Base-by-base conservation (phyloP, 768 basidiomycete species). In the Mycena indigotica region DNA sequence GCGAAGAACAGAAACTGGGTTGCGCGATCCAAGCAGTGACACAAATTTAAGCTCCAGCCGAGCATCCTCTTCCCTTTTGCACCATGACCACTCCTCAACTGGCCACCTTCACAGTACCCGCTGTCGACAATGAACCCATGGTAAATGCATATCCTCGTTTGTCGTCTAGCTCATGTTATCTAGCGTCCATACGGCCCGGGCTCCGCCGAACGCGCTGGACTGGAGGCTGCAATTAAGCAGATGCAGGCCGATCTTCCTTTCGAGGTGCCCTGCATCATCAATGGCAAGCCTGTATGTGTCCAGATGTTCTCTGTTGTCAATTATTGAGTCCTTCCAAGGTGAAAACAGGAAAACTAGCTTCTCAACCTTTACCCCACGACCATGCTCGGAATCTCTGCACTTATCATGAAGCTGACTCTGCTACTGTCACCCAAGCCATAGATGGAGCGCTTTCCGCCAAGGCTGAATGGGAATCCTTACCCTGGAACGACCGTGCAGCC, bases 401-500 rank as follows among this genome's bases (percentile, higher is more conserved):
- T 16, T 98, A 95, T 73, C 91, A 96, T 66, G 87, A 95, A 72
- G 94, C 95, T 13, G 89, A 95, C 57, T 78, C 85, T 40, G 85
- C 83, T 23, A 85, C 85, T 2, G 84, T 98, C 41, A 71, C 81
- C 5, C 75, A 77, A 53, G 97, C 97, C 19, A 96, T 99, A 63
- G 85, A 89, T 23, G 90, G 90, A 29, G 91, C 95, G 13, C 83
- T 98, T 32, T 83, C 84, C 10, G 95, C 93, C 17, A 96, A 95
- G 73, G 76, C 76, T 16, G 85, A 83, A 50, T 99, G 97, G 97
- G 97, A 98, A 77, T 80, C 82, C 48, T 77, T 98, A 80, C 95
- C 96, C 0, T 99, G 95, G 96, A 88, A 83, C 69, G 97, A 99
- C 72, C 86, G 95, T 30, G 97, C 97, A 2, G 93, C 97, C 35